Evolutionary conservation across 1,284 basidiomycete genomes (phyloP).

Genomic region (Apiotrichum akiyoshidainum): DNA sequence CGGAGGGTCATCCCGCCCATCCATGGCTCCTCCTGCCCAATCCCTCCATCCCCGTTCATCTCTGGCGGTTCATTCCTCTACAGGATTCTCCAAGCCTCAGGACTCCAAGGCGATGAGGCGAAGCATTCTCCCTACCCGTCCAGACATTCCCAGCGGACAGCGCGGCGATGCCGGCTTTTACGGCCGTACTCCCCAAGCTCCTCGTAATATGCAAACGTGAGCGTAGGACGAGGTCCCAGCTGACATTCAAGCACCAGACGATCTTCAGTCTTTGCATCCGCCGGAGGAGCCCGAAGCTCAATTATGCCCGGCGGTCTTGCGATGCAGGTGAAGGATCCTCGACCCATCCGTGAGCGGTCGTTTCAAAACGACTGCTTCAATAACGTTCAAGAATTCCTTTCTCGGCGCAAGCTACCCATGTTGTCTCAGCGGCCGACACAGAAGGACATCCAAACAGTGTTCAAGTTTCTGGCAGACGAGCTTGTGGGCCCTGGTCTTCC

Average conservation of each 20-base stretch:
- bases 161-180: conserved; percentile 58
- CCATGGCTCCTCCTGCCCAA: conserved; percentile 43
- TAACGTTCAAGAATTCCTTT: conserved; percentile 68
- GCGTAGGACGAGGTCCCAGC: too few species aligned
- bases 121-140: conserved; percentile 2
- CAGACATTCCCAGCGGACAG: conserved; percentile 30
- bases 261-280: conserved; percentile 56
- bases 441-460: conserved; percentile 76
- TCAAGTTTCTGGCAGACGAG: conserved; percentile 66
- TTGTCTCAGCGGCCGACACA: conserved; percentile 65
- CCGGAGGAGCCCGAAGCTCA: conserved; percentile 55
- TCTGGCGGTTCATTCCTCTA: neutral
- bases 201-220: conserved; percentile 21
- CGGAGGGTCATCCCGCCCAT: conserved; percentile 40
- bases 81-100: neutral
- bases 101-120: neutral
- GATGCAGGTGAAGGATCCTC: conserved; percentile 63
- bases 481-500: conserved; percentile 65
- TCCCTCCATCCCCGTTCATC: neutral
- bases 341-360: conserved; percentile 67
- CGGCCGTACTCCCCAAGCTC: conserved; percentile 69
- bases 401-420: conserved; percentile 60
- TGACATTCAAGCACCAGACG: conserved; percentile 56
- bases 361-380: conserved; percentile 71
- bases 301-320: conserved; percentile 41